These are phyloP conservation scores for Diutina scorzettiae DNA, from an alignment of 1,139 yeast species.

Conservation along the genomic window DNA sequence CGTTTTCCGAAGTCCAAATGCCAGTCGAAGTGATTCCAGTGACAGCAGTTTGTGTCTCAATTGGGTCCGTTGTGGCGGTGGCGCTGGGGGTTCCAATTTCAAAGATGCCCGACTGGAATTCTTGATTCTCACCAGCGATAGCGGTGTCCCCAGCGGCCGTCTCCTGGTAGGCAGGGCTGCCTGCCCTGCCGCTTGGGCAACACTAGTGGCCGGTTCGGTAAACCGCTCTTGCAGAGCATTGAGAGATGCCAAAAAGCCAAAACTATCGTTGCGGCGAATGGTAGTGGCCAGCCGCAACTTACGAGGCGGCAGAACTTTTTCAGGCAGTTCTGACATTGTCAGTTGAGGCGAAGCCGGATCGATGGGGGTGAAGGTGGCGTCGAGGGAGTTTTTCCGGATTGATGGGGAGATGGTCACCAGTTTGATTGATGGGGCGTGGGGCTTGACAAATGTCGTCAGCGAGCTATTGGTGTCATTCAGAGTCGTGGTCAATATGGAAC, in stretches of 20 bases:
- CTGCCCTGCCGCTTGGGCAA: background rate
- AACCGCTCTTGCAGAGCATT: background rate
- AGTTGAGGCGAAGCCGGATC: background rate
- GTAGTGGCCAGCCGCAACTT: background rate
- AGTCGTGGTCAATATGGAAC: slow-evolving; percentile 7
- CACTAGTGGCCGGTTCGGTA: background rate
- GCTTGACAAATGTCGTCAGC: slow-evolving; percentile 4
- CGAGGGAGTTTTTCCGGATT: background rate
- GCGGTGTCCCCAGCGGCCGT: background rate
- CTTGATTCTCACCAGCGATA: slow-evolving; percentile 8
- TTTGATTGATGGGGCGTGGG: slow-evolving; percentile 8
- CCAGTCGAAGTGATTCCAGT: slow-evolving; percentile 1
- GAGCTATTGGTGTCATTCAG: slow-evolving; percentile 9
- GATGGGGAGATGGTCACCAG: slow-evolving; percentile 8
- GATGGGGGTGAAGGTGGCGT: background rate
- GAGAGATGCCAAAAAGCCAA: background rate
- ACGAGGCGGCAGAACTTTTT: background rate
- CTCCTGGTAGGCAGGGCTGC: background rate
- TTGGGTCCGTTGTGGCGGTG: background rate
- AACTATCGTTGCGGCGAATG: background rate
- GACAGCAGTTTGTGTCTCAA: background rate
- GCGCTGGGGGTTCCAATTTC: background rate
- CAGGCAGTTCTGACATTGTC: background rate
- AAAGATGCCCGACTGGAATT: background rate
- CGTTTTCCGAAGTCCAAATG: background rate